Percentiles rank a stretch among this genome's conserved stretches.
Evolutionary conservation across 805 yeast species (phyloP).

Genomic region (Pichia cephalocereana): DNA sequence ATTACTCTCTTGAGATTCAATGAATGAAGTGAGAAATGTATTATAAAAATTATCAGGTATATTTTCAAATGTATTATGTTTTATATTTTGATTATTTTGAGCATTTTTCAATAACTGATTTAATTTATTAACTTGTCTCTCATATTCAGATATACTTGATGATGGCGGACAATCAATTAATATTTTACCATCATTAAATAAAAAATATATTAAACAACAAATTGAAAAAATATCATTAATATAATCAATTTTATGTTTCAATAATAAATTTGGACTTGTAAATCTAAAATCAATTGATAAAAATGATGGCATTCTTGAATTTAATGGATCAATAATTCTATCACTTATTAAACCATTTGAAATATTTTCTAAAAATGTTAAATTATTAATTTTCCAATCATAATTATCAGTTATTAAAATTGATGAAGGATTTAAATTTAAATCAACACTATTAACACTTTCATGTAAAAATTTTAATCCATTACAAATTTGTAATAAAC

Average conservation of each 20-base stretch:
- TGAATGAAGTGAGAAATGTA: constrained; percentile 42
- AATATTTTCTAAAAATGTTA: constrained; percentile 42
- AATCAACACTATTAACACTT: constrained; percentile 63
- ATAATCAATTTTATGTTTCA: constrained; percentile 53
- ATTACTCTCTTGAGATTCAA: constrained; percentile 32
- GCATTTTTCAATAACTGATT: constrained; percentile 21
- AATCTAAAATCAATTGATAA: constrained; percentile 63
- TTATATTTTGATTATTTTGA: constrained; percentile 27
- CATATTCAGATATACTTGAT: constrained; percentile 42
- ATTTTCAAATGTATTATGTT: constrained; percentile 41
- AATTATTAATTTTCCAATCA: constrained; percentile 90
- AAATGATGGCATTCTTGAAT: constrained; percentile 67
- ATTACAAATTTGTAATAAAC: constrained; percentile 66
- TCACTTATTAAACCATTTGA: constrained; percentile 39
- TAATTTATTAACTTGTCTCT: constrained; percentile 39
- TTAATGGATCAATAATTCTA: constrained; percentile 59
- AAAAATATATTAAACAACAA: constrained; percentile 64
- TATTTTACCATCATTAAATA: constrained; percentile 43
- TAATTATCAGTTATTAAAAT: constrained; percentile 72
- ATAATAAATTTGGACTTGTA: constrained; percentile 75
- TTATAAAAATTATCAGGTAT: constrained; percentile 50
- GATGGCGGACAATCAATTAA: constrained; percentile 32
- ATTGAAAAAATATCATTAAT: constrained; percentile 79
- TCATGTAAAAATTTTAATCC: constrained; percentile 79
- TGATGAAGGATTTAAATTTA: constrained; percentile 70